Base-by-base conservation (phyloP, 2,329 filamentous ascomycete species). In the Orbilia javanica region DNA sequence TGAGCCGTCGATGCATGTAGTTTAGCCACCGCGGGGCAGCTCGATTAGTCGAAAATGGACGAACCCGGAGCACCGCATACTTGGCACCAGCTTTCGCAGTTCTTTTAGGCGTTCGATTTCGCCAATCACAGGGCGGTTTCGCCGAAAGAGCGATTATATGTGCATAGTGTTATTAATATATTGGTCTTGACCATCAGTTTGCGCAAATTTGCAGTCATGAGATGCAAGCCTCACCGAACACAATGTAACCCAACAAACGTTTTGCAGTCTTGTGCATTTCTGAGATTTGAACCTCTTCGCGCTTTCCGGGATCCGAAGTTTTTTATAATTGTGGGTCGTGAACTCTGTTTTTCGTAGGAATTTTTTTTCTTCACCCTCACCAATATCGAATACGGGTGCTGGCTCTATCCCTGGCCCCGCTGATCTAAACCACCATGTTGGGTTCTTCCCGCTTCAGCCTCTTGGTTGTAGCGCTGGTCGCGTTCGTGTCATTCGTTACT, bases 401-500 rank as follows among this genome's bases (percentile, higher is more conserved):
- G 13, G 15, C 7, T 18, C n/a, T 25, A 13, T 20, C 53, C 18
- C 53, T 39, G 53, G 11, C n/a, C 25, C 20, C 7, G 15, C n/a
- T 18, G 11, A 34, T 60, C 4, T 50, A 50, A 50, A n/a, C n/a
- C n/a, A n/a, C 5, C 34, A 60, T 60, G 55, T 2, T 60, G 10
- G 55, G 34, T 20, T 62, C 52, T 18, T 60, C 50, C 15, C 67
- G 68, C 10, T 65, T 64, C 36, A 44, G 25, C 29, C 29, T 65
- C 11, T 20, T 53, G 57, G n/a, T 57, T n/a, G 31, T 57, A 2
- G 18, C 18, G 8, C 39, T 72, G 22, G 4, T 72, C n/a, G 18
- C 68, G 13, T 57, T 65, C 68, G 36, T 57, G 3, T 65, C 60
- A 27, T 27, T 72, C 48, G 57, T 44, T 48, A 48, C 34, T 25